These are phyloP conservation scores for Kappamyces sp. DNA, from an alignment of 192 early-diverging fungal species.

Conservation along the genomic window DNA sequence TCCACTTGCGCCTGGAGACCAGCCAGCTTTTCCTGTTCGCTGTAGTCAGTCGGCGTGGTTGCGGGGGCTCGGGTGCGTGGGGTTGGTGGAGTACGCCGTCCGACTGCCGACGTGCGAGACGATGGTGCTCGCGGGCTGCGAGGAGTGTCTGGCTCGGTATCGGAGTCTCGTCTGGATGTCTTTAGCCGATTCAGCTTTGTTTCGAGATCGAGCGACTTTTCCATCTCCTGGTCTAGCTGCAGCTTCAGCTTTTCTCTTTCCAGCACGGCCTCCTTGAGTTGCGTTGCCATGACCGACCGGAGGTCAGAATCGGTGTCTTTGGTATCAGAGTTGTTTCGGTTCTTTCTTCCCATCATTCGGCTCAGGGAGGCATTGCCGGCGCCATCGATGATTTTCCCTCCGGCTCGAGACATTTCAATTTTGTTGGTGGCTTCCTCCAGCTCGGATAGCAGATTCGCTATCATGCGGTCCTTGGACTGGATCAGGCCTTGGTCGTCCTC, in stretches of 20 bases:
- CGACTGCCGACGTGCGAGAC: no score
- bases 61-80: neutral
- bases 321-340: constrained; percentile 1
- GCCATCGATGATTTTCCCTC: constrained; percentile 9
- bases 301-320: constrained; percentile 1
- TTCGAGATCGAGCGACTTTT: constrained; percentile 24
- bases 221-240: constrained; percentile 19
- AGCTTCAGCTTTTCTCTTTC: constrained; percentile 30
- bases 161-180: neutral
- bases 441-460: constrained; percentile 36
- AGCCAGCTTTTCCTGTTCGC: neutral
- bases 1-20: constrained; percentile 5
- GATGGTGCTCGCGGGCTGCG: neutral
- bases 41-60: neutral
- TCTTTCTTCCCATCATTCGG: constrained; percentile 3
- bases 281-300: constrained; percentile 17
- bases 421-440: constrained; percentile 41
- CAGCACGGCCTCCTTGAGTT: constrained; percentile 33
- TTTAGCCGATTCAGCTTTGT: constrained; percentile 9
- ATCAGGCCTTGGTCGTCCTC: constrained; percentile 30
- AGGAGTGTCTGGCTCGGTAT: constrained; percentile 1
- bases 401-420: constrained; percentile 27
- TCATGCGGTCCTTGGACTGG: constrained; percentile 39
- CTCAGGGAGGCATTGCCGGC: constrained; percentile 21
- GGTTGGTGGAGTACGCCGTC: neutral